A percentile compares a stretch with the other conserved stretches of the same genome.
phyloP scores from a whole-genome alignment of 371 early-diverging fungal species.

The Saksenaea oblongispora region DNA sequence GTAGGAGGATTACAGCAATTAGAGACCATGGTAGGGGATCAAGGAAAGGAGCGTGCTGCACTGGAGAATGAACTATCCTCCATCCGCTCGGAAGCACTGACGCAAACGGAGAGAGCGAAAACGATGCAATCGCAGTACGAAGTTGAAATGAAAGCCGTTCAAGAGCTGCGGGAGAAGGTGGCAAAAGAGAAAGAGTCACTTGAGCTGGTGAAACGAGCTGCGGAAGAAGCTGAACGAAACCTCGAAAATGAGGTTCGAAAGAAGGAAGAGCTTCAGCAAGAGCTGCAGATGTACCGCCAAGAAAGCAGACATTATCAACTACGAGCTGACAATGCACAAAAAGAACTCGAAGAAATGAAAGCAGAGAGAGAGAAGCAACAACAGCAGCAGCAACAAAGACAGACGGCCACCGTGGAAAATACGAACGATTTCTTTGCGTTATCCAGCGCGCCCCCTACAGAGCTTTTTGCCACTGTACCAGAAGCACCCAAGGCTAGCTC shows the following conservation, averaged over 20 bases:
- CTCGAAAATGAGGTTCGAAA: constrained; percentile 29
- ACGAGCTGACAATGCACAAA: constrained; percentile 31
- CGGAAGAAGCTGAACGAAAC: constrained; percentile 38
- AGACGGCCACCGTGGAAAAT: constrained; percentile 2
- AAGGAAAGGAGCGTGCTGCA: constrained; percentile 6
- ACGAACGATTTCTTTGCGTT: constrained; percentile 23
- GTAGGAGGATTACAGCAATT: neutral
- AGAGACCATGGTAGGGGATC: neutral
- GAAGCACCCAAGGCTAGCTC: constrained; percentile 11
- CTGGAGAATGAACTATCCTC: constrained; percentile 17
- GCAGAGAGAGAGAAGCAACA: constrained; percentile 11
- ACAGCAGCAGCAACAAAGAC: neutral
- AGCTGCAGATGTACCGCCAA: constrained; percentile 36
- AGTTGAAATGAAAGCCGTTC: constrained; percentile 25
- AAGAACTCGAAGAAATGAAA: constrained; percentile 26
- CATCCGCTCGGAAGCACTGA: constrained; percentile 19
- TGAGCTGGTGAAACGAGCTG: constrained; percentile 28
- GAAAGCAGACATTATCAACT: constrained; percentile 35
- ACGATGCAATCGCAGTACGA: constrained; percentile 25
- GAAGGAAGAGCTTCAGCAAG: constrained; percentile 30
- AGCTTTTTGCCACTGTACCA: constrained; percentile 24
- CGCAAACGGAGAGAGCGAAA: constrained; percentile 24
- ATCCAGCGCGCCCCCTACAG: constrained; percentile 19
- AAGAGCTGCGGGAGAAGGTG: constrained; percentile 25
- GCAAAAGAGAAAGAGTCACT: constrained; percentile 32